These are phyloP conservation scores for Sarocladium strictum DNA, from an alignment of 2,329 filamentous ascomycete species.

Conservation along the genomic window DNA sequence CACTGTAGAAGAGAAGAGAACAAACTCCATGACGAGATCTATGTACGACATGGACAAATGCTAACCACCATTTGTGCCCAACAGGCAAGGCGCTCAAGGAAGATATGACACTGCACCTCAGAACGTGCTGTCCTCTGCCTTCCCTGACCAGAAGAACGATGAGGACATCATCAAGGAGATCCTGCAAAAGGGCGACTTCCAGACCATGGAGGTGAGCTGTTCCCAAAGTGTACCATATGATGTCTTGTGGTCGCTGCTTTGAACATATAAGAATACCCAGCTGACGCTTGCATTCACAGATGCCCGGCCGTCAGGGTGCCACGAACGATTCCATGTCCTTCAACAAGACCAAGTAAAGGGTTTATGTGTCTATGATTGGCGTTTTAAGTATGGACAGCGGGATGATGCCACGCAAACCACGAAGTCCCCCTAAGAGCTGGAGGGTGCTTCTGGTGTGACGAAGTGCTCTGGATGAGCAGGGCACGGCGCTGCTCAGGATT, in stretches of 20 bases:
- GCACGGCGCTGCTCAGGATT: not conserved
- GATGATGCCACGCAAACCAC: not conserved
- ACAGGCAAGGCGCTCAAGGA: constrained; percentile 80
- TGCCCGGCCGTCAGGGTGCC: constrained; percentile 44
- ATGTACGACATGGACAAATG: not conserved
- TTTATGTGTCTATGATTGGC: not conserved
- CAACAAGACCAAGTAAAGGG: constrained; percentile 35
- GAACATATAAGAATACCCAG: not conserved
- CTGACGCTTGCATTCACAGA: constrained; percentile 27
- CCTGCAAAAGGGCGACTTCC: constrained; percentile 65
- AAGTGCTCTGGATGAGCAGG: not conserved
- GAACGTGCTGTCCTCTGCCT: constrained; percentile 72
- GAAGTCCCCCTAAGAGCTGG: constrained; percentile 12
- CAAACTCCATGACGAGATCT: not conserved
- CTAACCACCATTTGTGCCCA: not conserved
- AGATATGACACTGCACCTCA: constrained; percentile 72
- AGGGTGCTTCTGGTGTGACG: not conserved
- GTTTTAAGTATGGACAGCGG: not conserved
- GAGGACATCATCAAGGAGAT: constrained; percentile 81
- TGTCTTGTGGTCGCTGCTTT: too few relatives aligned
- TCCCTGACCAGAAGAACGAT: constrained; percentile 65
- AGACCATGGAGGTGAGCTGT: constrained; percentile 49
- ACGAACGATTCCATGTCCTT: constrained; percentile 47
- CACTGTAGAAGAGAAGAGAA: not conserved
- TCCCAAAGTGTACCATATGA: too few relatives aligned